These are phyloP conservation scores for Alternaria triticina DNA, from an alignment of 2,329 filamentous ascomycete genomes.

Conservation along the genomic window DNA sequence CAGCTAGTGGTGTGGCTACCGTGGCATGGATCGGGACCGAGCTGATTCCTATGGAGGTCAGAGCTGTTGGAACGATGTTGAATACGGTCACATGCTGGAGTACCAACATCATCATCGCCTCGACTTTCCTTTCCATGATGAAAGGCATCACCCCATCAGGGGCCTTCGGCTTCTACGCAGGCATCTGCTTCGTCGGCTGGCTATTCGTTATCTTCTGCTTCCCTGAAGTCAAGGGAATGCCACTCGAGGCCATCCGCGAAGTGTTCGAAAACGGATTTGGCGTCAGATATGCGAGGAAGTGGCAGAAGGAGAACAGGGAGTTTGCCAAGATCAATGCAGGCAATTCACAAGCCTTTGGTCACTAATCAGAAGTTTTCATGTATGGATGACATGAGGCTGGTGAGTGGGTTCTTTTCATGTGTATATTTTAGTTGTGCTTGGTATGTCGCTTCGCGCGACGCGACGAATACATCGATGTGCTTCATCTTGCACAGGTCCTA, in stretches of 20 bases:
- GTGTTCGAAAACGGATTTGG: conserved; percentile 48
- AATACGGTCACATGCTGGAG: conserved; percentile 43
- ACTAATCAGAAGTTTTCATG: conserved; percentile 6
- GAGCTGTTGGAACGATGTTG: conserved; percentile 49
- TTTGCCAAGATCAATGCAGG: conserved; percentile 36
- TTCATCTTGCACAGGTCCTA: neutral
- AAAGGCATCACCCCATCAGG: conserved; percentile 47
- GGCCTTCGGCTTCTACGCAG: conserved; percentile 49
- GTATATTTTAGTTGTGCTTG: neutral
- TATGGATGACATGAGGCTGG: neutral
- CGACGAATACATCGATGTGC: neutral
- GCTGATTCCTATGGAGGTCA: conserved; percentile 47
- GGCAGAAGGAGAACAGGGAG: conserved; percentile 48
- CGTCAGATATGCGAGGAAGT: conserved; percentile 41
- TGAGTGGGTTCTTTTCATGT: neutral
- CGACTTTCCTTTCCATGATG: conserved; percentile 50
- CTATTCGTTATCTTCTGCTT: conserved; percentile 46
- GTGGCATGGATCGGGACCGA: conserved; percentile 35
- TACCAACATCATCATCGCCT: conserved; percentile 46
- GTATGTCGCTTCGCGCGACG: neutral
- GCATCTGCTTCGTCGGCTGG: conserved; percentile 47
- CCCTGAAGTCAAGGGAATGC: conserved; percentile 46
- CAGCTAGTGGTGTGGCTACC: neutral
- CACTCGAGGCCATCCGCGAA: conserved; percentile 44
- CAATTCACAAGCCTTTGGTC: conserved; percentile 27